Conservation (phyloP, 139 green algal species). For the Auxenochlorella pyrenoidosa region DNA sequence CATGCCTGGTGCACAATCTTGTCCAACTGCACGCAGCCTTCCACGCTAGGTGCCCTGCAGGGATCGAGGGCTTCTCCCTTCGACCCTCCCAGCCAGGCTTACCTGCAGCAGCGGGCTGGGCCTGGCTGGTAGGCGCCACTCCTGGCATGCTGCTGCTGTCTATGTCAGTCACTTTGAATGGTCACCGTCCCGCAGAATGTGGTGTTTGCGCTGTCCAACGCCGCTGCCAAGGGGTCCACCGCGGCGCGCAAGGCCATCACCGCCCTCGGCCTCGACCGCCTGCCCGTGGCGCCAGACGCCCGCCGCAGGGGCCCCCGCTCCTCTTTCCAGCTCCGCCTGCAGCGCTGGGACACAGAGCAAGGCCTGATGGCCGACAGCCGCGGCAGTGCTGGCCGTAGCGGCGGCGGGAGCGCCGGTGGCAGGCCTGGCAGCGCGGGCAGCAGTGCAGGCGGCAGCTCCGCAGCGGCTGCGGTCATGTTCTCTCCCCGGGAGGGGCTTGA, state of each 20-base stretch:
- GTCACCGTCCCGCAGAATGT: no score
- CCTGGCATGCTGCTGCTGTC: no score
- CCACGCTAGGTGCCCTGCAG: no score
- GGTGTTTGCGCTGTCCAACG: conserved; percentile 61
- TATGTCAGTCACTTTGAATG: no score
- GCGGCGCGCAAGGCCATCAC: conserved; percentile 49
- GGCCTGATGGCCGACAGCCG: not conserved
- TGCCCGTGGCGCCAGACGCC: not conserved
- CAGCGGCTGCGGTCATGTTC: not conserved
- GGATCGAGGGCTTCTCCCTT: no score
- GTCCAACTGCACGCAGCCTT: no score
- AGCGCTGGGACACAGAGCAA: conserved; percentile 17
- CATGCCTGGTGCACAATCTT: no score
- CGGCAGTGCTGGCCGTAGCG: not conserved
- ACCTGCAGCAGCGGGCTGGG: no score
- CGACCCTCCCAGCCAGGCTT: no score
- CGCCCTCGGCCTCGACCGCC: conserved; percentile 51
- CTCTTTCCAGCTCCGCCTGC: conserved; percentile 20
- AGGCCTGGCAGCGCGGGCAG: not conserved
- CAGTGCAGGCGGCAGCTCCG: no score
- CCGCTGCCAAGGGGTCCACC: conserved; percentile 53
- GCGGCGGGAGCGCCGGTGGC: not conserved
- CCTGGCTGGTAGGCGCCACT: no score
- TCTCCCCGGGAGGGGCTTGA: not conserved
- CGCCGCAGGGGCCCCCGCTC: not conserved